Base-by-base conservation (phyloP, 192 early-diverging fungal species). In the Phlyctochytrium arcticum region DNA sequence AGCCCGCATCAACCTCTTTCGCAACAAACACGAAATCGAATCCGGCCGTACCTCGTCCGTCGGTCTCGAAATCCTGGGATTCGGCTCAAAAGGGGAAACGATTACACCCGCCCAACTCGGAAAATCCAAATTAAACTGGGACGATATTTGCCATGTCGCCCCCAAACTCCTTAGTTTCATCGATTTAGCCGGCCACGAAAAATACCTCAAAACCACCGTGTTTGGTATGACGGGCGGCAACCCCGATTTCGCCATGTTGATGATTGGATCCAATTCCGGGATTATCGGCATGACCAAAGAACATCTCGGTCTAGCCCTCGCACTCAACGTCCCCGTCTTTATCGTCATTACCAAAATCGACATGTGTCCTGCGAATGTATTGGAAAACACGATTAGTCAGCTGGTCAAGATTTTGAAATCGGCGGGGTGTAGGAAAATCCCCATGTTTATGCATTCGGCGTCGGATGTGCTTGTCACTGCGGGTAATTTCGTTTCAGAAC, bases 281-380 rank as follows among this genome's bases (percentile, higher is more conserved):
- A 82, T 94, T 57, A 86, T 90, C 49, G 94, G 94, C 4, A 94
- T 96, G 92, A 90, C 94, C 15, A 90, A 92, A 71, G 92, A 93
- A 67, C 92, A 95, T 69, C 71, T 93, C 30, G 87, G 82, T 0
- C 76, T 95, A 21, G 88, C 90, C 0, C 72, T 90, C 0, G 89
- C 91, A 32, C 72, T 97, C n/a, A 34, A 66, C 19, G 78, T 93
- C 21, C 94, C 92, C 15, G 83, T 94, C 1, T 89, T 89, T 68
- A 86, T 95, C 9, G 84, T 87, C 5, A 76, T 97, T 23, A 94
- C 92, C 36, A 97, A 95, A 67, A 92, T 92, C 77, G 92, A 95
- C 65, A 93, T 93, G 89, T 93, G 91, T 55, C 94, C 94, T 36
- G 68, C 82, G 0, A 88, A 90, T 62, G 85, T 96, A 5, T 77